Evolutionary conservation across 768 basidiomycete species (phyloP).

Genomic region (Calvatia gigantea): DNA sequence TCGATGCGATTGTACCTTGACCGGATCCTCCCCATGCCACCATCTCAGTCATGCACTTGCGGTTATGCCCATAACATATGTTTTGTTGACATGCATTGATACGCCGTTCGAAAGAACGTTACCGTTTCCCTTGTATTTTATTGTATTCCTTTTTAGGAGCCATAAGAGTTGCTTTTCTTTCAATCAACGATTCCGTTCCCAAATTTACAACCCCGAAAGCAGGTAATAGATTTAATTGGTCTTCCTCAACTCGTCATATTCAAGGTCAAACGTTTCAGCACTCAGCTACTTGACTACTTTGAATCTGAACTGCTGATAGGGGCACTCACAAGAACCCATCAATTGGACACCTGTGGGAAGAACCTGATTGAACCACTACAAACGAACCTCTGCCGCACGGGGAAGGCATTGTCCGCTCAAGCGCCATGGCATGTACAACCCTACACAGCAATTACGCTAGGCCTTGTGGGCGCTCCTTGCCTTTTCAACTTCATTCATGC

Average conservation of each 20-base stretch:
- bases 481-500: background rate
- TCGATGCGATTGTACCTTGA: background rate
- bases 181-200: too few species aligned
- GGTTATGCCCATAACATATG: too few species aligned
- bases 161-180: too few species aligned
- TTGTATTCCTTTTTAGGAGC: too few species aligned
- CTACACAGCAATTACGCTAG: background rate
- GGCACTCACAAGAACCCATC: background rate
- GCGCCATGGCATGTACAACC: background rate
- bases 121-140: too few species aligned
- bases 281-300: background rate
- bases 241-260: too few species aligned
- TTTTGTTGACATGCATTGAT: too few species aligned
- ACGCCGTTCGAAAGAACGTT: too few species aligned
- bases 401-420: background rate
- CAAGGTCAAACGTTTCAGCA: background rate
- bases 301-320: background rate
- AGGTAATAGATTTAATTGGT: too few species aligned
- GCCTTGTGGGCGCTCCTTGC: background rate
- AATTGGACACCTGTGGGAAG: background rate
- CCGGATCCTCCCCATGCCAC: background rate
- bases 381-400: background rate
- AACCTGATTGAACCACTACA: background rate
- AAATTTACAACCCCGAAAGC: too few species aligned
- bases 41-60: background rate